Base-by-base conservation (phyloP, 371 early-diverging fungal genomes). In the Mucor indicus region DNA sequence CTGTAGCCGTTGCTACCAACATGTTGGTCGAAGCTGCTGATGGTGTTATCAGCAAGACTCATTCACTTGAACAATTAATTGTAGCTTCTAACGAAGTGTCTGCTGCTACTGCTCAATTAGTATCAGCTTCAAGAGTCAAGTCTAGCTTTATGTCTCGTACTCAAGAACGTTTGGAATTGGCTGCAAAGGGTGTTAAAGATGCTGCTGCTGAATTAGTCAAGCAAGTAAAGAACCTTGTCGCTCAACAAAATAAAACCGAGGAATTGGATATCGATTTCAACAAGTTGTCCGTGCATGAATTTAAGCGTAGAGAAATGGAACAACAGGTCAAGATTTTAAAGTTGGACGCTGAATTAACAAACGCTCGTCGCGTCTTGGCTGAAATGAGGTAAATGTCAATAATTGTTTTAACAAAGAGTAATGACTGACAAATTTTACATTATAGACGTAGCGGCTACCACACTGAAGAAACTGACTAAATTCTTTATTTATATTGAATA, bases 251-350 rank as follows among this genome's bases (percentile, higher is more conserved):
- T 42, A 64, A 75, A 37, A 46, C 45, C 2, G 67, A 66, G 15
- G 69, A 69, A 15, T 69, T 79, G 2, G 60, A 69, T 30, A 76
- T 86, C 20, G 91, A 93, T 46, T 86, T 88, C 27, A 80, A 81
- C 49, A 77, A 81, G 48, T 66, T 96, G 75, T 84, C 88, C 48
- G 81, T 86, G 4, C 91, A 94, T 61, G 95, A 98, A 67, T 91
- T 91, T 65, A 96, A 96, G 79, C 86, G 89, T 47, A 81, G 83
- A 57, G 97, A 97, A 72, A 96, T 96, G 97, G 92, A 95, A 57
- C 95, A 95, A 69, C 98, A 98, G 72, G 98, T 97, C 32, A 81
- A 85, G 72, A 95, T 98, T 41, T 73, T 96, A 48, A 92, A 93
- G 64, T 75, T 97, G 32, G 98, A 97, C 71, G 90, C 95, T 61